Evolutionary conservation across 148 eudicot genomes (phyloP).

Genomic region (Bassia scoparia): DNA sequence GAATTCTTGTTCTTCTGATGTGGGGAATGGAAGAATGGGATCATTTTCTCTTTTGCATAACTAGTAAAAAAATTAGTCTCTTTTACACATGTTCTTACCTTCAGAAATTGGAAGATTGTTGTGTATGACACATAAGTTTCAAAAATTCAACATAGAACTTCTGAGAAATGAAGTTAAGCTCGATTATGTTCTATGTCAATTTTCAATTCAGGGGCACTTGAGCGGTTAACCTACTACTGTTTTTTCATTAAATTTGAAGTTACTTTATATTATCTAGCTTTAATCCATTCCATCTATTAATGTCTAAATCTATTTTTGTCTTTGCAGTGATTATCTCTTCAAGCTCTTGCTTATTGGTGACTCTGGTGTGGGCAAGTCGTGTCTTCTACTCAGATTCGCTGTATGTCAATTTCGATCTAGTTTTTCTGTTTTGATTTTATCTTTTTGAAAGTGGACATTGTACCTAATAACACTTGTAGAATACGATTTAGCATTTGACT

Average conservation of each 20-base stretch:
- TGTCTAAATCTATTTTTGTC: background rate
- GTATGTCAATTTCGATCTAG: slow-evolving; percentile 15
- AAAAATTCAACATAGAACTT: background rate
- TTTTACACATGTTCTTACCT: background rate
- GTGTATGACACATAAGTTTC: background rate
- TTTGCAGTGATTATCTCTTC: slow-evolving; percentile 37
- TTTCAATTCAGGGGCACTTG: background rate
- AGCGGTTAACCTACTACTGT: background rate
- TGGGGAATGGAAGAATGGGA: background rate
- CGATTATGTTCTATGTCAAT: background rate
- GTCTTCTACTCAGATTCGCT: slow-evolving; percentile 37
- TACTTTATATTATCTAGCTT: background rate
- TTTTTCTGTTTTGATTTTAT: background rate
- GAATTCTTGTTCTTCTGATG: background rate
- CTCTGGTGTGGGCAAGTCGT: slow-evolving; percentile 37
- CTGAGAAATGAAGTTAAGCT: background rate
- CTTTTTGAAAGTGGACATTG: background rate
- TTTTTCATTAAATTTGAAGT: background rate
- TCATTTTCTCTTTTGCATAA: background rate
- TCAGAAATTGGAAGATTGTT: background rate
- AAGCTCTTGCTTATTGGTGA: slow-evolving; percentile 39
- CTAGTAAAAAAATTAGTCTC: background rate
- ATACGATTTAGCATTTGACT: background rate
- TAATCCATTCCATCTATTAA: background rate
- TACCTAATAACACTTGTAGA: background rate